These are phyloP conservation scores for Pythium angustatum DNA, from an alignment of 352 stramenopile species.

Conservation along the genomic window DNA sequence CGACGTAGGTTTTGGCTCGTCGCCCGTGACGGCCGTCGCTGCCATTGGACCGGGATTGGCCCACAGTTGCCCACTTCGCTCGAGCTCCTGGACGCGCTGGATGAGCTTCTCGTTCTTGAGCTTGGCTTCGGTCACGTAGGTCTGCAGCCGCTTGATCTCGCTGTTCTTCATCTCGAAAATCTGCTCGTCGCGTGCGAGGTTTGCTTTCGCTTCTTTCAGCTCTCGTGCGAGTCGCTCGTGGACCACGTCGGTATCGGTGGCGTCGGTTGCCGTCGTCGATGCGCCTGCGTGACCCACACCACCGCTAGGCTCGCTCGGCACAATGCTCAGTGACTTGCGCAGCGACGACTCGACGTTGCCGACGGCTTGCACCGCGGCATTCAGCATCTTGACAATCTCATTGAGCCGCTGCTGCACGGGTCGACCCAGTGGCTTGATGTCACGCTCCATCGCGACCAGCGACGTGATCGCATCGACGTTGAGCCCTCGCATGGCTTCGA, in stretches of 20 bases:
- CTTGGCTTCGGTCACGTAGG: constrained; percentile 59
- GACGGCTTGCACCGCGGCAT: constrained; percentile 61
- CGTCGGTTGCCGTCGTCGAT: not conserved
- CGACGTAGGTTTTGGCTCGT: not conserved
- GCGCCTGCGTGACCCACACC: not conserved
- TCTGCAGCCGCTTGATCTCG: constrained; percentile 69
- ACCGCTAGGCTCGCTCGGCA: constrained; percentile 20
- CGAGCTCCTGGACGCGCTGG: constrained; percentile 64
- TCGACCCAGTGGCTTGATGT: constrained; percentile 70
- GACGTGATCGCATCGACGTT: constrained; percentile 69
- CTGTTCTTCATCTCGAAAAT: constrained; percentile 87
- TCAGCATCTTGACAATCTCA: constrained; percentile 79
- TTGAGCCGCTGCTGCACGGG: constrained; percentile 79
- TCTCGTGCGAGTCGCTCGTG: constrained; percentile 52
- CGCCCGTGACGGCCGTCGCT: not conserved
- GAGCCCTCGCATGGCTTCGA: constrained; percentile 57
- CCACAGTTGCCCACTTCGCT: constrained; percentile 69
- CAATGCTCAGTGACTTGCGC: constrained; percentile 29
- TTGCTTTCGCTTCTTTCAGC: constrained; percentile 60
- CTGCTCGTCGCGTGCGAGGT: constrained; percentile 73
- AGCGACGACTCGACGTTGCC: constrained; percentile 42
- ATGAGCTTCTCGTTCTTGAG: constrained; percentile 76
- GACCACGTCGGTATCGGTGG: constrained; percentile 29
- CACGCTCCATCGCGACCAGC: constrained; percentile 74
- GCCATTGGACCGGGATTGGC: constrained; percentile 36